A percentile compares a stretch with the other conserved stretches of the same genome.
Conservation (phyloP, 139 green algal species). For the Closterium sp. region DNA sequence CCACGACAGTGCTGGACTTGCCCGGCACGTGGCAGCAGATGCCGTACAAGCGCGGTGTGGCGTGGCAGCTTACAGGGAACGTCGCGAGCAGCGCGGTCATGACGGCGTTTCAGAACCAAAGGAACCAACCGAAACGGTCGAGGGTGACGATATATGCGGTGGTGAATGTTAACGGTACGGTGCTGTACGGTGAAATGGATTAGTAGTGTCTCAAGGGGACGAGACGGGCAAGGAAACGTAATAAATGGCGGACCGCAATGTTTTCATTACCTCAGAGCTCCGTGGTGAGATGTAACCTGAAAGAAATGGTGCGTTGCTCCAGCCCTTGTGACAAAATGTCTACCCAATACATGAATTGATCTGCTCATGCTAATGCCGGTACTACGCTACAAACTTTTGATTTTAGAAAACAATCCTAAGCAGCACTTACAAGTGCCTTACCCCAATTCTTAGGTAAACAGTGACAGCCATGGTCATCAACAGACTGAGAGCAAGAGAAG, state of each 20-base stretch:
- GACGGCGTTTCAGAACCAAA: not conserved
- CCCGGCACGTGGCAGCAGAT: not conserved
- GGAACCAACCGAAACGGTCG: not conserved
- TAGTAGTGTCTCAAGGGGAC: not conserved
- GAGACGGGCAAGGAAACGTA: too few species aligned
- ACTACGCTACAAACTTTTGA: too few species aligned
- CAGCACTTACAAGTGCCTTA: too few species aligned
- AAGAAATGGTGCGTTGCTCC: too few species aligned
- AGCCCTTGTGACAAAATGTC: too few species aligned
- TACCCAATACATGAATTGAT: too few species aligned
- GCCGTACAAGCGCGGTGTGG: not conserved
- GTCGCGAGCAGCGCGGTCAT: not conserved
- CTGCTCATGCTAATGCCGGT: too few species aligned
- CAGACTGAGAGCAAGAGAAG: not conserved
- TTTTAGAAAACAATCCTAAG: too few species aligned
- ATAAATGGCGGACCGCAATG: too few species aligned
- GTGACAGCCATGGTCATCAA: not conserved
- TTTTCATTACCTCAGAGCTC: too few species aligned
- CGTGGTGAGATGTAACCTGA: too few species aligned
- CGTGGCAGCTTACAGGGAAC: not conserved
- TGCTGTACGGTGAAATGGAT: not conserved
- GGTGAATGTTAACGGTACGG: not conserved
- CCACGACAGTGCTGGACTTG: not conserved
- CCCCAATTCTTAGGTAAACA: not conserved
- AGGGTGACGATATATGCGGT: not conserved